phyloP scores from a whole-genome alignment of 2,329 filamentous ascomycete species.

The Claviceps citrina region DNA sequence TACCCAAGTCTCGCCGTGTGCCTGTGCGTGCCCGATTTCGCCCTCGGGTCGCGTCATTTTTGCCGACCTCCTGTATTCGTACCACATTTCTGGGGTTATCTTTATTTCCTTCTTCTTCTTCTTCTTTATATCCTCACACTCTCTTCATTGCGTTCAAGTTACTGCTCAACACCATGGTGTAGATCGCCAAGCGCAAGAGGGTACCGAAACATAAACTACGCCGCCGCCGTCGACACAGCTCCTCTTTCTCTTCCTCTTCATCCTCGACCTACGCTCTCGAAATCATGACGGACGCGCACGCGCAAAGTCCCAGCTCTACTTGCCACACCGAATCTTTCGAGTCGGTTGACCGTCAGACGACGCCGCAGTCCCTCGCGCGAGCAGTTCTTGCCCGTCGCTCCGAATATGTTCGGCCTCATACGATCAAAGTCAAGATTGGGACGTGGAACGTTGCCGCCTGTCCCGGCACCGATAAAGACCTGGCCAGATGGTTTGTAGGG shows the following conservation, averaged over 20 bases:
- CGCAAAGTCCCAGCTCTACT: conserved; percentile 16
- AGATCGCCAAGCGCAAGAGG: conserved; percentile 13
- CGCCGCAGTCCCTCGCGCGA: conserved; percentile 43
- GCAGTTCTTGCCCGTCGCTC: conserved; percentile 56
- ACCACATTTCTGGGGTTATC: not conserved
- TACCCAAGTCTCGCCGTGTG: not conserved
- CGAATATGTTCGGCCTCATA: conserved; percentile 64
- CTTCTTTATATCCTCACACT: not conserved
- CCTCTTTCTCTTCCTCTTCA: conserved; percentile 6
- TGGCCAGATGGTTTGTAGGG: conserved; percentile 75
- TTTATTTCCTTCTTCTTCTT: too few species aligned
- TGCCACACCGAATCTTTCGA: conserved; percentile 23
- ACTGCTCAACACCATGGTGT: conserved; percentile 18
- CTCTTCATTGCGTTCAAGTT: not conserved
- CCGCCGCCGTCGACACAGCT: conserved; percentile 11
- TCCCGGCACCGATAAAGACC: conserved; percentile 72
- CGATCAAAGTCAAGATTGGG: conserved; percentile 74
- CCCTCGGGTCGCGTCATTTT: not conserved
- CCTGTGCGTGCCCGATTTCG: not conserved
- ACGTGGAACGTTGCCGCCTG: conserved; percentile 89
- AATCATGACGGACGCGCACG: conserved; percentile 14
- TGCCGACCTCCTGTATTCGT: not conserved
- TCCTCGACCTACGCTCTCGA: conserved; percentile 3
- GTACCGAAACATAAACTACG: conserved; percentile 10
- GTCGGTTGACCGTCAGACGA: conserved; percentile 27